Evolutionary conservation across 805 yeast species (phyloP).

Genomic region (Yamadazyma endophytica): DNA sequence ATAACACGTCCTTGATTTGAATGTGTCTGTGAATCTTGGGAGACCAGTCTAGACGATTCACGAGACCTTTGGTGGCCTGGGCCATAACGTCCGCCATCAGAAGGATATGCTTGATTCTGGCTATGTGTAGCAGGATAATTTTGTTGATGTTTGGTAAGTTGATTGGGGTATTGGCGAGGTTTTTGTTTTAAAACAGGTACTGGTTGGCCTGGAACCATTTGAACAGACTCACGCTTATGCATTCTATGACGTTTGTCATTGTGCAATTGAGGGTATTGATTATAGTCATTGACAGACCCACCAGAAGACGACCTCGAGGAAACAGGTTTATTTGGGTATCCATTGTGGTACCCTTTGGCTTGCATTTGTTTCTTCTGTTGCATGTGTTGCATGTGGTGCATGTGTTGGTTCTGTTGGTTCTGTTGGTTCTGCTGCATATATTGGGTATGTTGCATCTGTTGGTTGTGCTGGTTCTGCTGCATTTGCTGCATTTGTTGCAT

Average conservation of each 20-base stretch:
- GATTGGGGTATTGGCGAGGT: too few species aligned
- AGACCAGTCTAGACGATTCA: too few species aligned
- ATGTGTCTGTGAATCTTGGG: too few species aligned
- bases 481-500: not conserved
- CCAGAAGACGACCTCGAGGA: conserved; percentile 10
- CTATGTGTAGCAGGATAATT: too few species aligned
- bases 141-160: too few species aligned
- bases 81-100: too few species aligned
- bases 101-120: too few species aligned
- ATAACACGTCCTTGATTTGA: too few species aligned
- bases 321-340: conserved; percentile 1
- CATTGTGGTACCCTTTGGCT: conserved; percentile 2
- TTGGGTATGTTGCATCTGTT: not conserved
- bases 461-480: conserved; percentile 1
- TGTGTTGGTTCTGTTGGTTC: not conserved
- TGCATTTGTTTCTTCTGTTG: not conserved
- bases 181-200: too few species aligned
- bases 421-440: not conserved
- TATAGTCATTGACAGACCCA: conserved; percentile 7
- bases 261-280: too few species aligned
- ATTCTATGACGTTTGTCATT: too few species aligned
- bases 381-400: not conserved
- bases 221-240: not conserved
- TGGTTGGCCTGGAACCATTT: conserved; percentile 2
- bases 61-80: too few species aligned